These are phyloP conservation scores for Telfairia occidentalis DNA, from an alignment of 331 rosid genomes.

Conservation along the genomic window DNA sequence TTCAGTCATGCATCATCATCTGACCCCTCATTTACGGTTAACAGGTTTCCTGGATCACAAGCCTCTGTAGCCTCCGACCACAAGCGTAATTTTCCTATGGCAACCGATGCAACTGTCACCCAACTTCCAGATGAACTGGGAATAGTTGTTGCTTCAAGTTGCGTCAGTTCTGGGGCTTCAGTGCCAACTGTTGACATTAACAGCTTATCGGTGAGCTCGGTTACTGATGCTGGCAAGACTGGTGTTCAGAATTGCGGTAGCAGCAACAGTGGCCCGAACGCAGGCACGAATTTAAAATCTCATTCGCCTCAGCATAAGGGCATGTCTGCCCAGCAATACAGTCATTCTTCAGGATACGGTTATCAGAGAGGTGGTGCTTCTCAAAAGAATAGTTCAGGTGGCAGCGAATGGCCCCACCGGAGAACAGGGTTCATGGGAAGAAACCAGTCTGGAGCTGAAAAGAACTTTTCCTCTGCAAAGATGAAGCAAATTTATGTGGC, in stretches of 20 bases:
- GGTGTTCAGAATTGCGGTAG: constrained; percentile 36
- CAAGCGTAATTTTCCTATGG: constrained; percentile 42
- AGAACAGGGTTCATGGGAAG: constrained; percentile 72
- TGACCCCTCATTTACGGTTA: constrained; percentile 42
- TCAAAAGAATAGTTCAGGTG: constrained; percentile 56
- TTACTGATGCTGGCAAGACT: constrained; percentile 30
- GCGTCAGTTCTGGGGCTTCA: constrained; percentile 35
- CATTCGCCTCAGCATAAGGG: constrained; percentile 39
- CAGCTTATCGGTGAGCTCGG: constrained; percentile 26
- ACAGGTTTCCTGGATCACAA: constrained; percentile 45
- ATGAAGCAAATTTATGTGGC: constrained; percentile 87
- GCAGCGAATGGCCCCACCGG: constrained; percentile 67
- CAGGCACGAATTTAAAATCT: constrained; percentile 33
- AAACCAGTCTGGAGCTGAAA: constrained; percentile 63
- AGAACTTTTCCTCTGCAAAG: constrained; percentile 51
- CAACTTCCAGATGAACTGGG: constrained; percentile 75
- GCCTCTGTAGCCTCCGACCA: constrained; percentile 44
- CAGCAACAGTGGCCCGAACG: constrained; percentile 32
- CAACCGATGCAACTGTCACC: constrained; percentile 40
- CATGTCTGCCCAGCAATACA: constrained; percentile 42
- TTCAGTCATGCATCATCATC: constrained; percentile 43
- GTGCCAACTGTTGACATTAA: constrained; percentile 23
- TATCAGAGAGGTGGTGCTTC: constrained; percentile 58
- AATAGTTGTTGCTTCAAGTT: constrained; percentile 41
- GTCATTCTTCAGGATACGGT: constrained; percentile 52